phyloP scores from a whole-genome alignment of 768 basidiomycete genomes.

The Tricholoma furcatifolium region DNA sequence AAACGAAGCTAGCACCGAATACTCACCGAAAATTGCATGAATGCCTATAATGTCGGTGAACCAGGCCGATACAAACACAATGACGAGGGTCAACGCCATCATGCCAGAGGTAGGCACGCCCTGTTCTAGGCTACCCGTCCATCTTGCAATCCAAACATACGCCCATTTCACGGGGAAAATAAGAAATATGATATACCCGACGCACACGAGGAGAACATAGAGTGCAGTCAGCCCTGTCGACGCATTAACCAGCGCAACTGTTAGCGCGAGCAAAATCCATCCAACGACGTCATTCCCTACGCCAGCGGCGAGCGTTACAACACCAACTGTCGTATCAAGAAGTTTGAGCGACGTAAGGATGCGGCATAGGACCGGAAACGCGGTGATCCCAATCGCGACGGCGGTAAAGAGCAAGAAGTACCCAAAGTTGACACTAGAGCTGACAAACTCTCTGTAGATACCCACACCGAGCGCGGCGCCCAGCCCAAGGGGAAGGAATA shows the following conservation, averaged over 20 bases:
- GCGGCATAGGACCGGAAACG: constrained; percentile 81
- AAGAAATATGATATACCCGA: constrained; percentile 67
- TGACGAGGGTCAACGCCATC: constrained; percentile 77
- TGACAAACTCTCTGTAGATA: constrained; percentile 68
- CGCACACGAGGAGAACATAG: constrained; percentile 70
- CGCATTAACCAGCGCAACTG: constrained; percentile 83
- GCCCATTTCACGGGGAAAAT: constrained; percentile 62
- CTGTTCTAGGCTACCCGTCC: constrained; percentile 70
- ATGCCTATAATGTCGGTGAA: constrained; percentile 87
- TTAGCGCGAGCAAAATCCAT: constrained; percentile 82
- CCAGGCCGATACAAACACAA: constrained; percentile 75
- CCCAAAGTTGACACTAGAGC: constrained; percentile 60
- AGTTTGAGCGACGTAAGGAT: constrained; percentile 83
- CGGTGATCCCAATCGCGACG: constrained; percentile 79
- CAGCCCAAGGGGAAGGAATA: constrained; percentile 76
- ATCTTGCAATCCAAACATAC: constrained; percentile 63
- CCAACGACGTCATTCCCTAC: constrained; percentile 77
- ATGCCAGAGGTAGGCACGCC: constrained; percentile 70
- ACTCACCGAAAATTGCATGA: constrained; percentile 61
- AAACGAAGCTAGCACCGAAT: not conserved
- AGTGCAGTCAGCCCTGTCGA: constrained; percentile 71
- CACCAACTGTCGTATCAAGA: constrained; percentile 82
- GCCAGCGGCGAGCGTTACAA: constrained; percentile 79
- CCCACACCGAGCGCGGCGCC: constrained; percentile 77
- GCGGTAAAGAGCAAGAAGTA: constrained; percentile 86